A percentile compares a stretch with the other conserved stretches of the same genome.
Evolutionary conservation across 179 eudicot genomes (phyloP).

Genomic region (Pouteria campechiana): DNA sequence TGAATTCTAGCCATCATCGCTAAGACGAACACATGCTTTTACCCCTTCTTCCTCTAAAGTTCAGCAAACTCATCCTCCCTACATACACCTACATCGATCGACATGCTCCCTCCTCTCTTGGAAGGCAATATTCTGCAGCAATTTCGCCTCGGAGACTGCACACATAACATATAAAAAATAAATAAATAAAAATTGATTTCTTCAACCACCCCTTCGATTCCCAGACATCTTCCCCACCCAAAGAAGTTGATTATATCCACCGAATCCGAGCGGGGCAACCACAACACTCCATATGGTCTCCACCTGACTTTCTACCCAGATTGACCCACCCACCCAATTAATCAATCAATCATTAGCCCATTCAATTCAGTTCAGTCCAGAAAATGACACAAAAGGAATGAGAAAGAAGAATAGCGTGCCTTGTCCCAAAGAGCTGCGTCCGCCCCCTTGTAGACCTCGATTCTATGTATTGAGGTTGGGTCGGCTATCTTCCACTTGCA

Average conservation of each 20-base stretch:
- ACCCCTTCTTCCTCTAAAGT: constrained; percentile 19
- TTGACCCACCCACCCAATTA: no score
- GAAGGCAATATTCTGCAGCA: constrained; percentile 63
- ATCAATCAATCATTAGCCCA: no score
- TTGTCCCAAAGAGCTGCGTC: constrained; percentile 78
- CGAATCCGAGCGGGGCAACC: no score
- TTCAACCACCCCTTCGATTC: no score
- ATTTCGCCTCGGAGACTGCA: constrained; percentile 84
- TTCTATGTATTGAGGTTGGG: constrained; percentile 39
- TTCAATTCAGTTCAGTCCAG: no score
- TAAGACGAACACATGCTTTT: no score
- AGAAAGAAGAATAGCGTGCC: constrained; percentile 29
- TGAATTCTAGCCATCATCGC: no score
- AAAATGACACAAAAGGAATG: no score
- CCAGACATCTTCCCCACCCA: no score
- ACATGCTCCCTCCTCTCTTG: constrained; percentile 30
- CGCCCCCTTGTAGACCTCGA: constrained; percentile 52
- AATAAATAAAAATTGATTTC: background rate
- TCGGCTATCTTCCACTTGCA: constrained; percentile 66
- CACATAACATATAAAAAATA: background rate
- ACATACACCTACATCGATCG: constrained; percentile 65
- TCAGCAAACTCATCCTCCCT: constrained; percentile 52
- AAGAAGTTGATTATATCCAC: no score
- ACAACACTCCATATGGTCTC: no score
- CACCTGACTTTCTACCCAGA: no score